These are phyloP conservation scores for Hydrangea macrophylla DNA, from an alignment of 148 eudicot species.

Conservation along the genomic window DNA sequence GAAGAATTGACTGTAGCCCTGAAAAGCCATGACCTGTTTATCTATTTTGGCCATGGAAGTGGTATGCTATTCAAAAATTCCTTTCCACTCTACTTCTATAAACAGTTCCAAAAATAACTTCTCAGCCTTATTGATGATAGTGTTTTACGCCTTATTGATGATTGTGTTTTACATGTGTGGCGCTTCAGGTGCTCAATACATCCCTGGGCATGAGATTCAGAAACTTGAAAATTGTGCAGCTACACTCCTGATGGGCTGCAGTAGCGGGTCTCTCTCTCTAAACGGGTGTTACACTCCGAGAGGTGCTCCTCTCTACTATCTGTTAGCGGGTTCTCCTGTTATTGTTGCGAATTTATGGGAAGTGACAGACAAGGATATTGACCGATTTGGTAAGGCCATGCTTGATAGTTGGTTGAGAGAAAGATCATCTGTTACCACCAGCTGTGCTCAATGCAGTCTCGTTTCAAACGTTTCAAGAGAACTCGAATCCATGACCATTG, in stretches of 20 bases:
- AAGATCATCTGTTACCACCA: slow-evolving; percentile 43
- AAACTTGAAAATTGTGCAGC: slow-evolving; percentile 78
- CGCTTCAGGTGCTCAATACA: slow-evolving; percentile 66
- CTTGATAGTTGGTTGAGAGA: slow-evolving; percentile 70
- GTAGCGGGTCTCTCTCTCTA: slow-evolving; percentile 66
- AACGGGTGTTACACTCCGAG: slow-evolving; percentile 67
- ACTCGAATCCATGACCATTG: slow-evolving; percentile 41
- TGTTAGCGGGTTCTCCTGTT: slow-evolving; percentile 84
- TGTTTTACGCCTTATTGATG: background rate
- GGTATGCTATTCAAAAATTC: slow-evolving; percentile 39
- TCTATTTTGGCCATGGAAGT: slow-evolving; percentile 95
- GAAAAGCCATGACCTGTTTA: slow-evolving; percentile 71
- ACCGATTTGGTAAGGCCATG: slow-evolving; percentile 81
- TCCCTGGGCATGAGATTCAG: slow-evolving; percentile 62
- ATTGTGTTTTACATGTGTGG: slow-evolving; percentile 1
- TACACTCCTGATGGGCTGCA: slow-evolving; percentile 82
- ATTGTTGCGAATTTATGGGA: slow-evolving; percentile 95
- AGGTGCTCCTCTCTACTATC: slow-evolving; percentile 71
- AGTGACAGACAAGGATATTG: slow-evolving; percentile 91
- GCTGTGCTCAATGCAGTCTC: slow-evolving; percentile 58
- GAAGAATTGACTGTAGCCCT: slow-evolving; percentile 68
- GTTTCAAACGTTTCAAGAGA: slow-evolving; percentile 42
- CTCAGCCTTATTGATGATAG: background rate
- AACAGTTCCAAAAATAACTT: too few species aligned
- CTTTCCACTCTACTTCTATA: background rate